Evolutionary conservation across 441 rosid species (phyloP), one percentile per base, ranked within the genome.

Genomic region (Flueggea neowawraea): DNA sequence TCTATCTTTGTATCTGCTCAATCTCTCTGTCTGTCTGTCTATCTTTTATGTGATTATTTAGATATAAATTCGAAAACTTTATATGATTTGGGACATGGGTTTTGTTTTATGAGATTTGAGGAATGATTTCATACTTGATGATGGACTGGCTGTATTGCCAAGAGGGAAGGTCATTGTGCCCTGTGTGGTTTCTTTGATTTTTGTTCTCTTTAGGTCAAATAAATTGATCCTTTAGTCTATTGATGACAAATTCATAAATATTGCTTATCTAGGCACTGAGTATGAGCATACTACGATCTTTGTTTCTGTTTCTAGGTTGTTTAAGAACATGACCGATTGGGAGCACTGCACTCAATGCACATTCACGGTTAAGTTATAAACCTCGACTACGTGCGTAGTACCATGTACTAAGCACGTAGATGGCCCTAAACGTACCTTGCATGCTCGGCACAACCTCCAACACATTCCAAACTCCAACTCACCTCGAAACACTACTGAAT

Each of bases 101-200:
- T 57, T 63, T 22, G 55, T 16, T 48, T 61, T 41, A 47, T 58
- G 50, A 47, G 33, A 44, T 67, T 67, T 55, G 56, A 67, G 87
- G 92, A 87, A 85, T 28, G 92, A 88, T 73, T 85, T 88, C 52
- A 69, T 93, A 55, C 67, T 73, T 44, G 92, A 84, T 16, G 79
- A 75, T 70, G 80, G 83, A 13, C 68, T 66, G 70, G 57, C 52
- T 79, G 64, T 63, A 67, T 87, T 90, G 54, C 66, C 74, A 69
- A 92, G 89, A 54, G 98, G 89, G 44, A 76, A 75, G 77, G 73
- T 81, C 58, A 81, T 90, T 41, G 85, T 90, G 52, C 82, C 87
- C 36, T 36, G 84, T n/a, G n/a, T n/a, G n/a, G n/a, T n/a, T n/a
- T n/a, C n/a, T n/a, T n/a, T n/a, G n/a, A n/a, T n/a, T n/a, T n/a